Evolutionary conservation across 2,329 filamentous ascomycete genomes (phyloP), one percentile per base, ranked within the genome.

Genomic region (Sordariomycetes sp.): DNA sequence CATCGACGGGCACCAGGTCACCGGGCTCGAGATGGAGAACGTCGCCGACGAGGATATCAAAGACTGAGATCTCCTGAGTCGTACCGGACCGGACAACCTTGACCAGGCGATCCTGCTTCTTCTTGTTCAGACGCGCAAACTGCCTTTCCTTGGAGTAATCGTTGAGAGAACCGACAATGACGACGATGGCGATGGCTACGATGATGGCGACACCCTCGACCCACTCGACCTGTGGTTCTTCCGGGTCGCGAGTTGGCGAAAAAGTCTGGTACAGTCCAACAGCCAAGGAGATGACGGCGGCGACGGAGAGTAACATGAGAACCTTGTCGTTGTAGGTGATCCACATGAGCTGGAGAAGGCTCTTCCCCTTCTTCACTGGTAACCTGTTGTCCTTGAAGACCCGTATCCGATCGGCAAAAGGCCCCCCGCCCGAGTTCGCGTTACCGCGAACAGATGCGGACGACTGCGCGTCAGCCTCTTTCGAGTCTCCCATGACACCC

Each of bases 261-360:
- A 89, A 85, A 0, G 85, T 86, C 67, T 90, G 85, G 67, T 90
- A 91, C 0, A 90, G 74, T 53, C 87, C 87, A 50, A 91, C 78
- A 5, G 83, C 85, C 51, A 91, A 76, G 52, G 87, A 90, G 54
- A 91, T 81, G 42, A 82, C 75, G 3, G 87, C 87, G 51, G 87
- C 87, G 54, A 80, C 74, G 0, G 85, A 87, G 57, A 90, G 74
- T 6, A 90, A 73, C 59, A 89, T 86, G 52, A 90, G 73, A 3
- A 91, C 85, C 67, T 90, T 91, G 75, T 91, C 87, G 70, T 90
- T 89, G 68, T 89, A 89, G 0, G 87, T 89, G 64, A 90, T 87
- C 87, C 87, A 90, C 70, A 89, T 86, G 50, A 91, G 74, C 65
- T 87, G 74, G 52, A 88, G 73, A 48, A 90, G 76, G 61, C 75